Evolutionary conservation across 768 basidiomycete species (phyloP), one percentile per base, ranked within the genome.

Genomic region (Lactarius quietus): DNA sequence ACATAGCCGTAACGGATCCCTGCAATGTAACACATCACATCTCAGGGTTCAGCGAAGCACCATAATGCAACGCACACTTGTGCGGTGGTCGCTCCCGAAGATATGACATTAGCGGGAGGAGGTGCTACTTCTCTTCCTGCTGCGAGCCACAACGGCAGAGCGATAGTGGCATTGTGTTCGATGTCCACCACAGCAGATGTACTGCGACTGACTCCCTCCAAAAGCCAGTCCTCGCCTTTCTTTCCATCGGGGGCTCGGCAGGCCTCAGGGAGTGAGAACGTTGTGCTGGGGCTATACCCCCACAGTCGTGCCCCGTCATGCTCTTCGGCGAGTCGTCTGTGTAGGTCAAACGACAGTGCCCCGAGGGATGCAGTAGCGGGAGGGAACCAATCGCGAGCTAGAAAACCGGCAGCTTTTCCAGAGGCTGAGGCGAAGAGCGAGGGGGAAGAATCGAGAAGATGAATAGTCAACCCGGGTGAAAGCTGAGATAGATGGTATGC

Each of bases 381-480:
- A 20, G 39, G 35, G 51, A 68, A 64, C 68, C 66, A 68, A 56
- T 79, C 80, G 69, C 77, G 74, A 1, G 82, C 81, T 66, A 83
- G 69, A 70, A 82, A 78, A n/a, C 78, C 78, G 10, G 72, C 76
- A 12, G 76, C 75, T 55, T 73, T 71, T 31, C 76, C 74, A 0
- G 76, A 76, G 5, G 78, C 77, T 45, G 73, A 75, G 38, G 72
- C 64, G 45, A 76, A 81, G 62, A 82, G 76, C 20, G 72, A 65
- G 15, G 77, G 77, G 1, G 72, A 72, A 6, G 76, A 71, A 68
- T 82, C 80, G 59, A 82, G 70, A 67, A 82, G 72, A 60, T 78
- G 78, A 67, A 82, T 78, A n/a, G 64, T 69, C 20, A 70, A 57
- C 3, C 60, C 68, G 10, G 69, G 60, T 1, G 75, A 66, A 59